These are phyloP conservation scores for Cytidiella melzeri DNA, from an alignment of 768 basidiomycete species.

Conservation along the genomic window DNA sequence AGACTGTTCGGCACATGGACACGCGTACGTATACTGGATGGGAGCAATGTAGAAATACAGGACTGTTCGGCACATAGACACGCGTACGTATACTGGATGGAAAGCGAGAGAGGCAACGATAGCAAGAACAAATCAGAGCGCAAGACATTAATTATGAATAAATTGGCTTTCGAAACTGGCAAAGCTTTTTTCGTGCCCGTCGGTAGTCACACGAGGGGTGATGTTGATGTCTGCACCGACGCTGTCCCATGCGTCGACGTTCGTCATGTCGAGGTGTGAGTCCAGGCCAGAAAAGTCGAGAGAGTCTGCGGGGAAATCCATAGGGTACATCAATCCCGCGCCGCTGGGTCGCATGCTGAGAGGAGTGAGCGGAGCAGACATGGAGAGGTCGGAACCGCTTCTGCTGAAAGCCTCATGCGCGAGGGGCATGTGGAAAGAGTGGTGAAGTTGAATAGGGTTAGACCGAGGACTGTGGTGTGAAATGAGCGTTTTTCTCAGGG, in stretches of 20 bases:
- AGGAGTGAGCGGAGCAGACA: slow-evolving; percentile 15
- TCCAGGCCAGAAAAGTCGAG: slow-evolving; percentile 1
- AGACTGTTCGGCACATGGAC: too few species aligned
- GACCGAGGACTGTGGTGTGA: slow-evolving; percentile 1
- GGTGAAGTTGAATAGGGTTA: slow-evolving; percentile 1
- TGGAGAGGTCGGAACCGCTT: slow-evolving; percentile 7
- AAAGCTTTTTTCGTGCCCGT: not conserved
- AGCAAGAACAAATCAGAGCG: not conserved
- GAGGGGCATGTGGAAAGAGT: slow-evolving; percentile 10
- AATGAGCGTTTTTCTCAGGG: not conserved
- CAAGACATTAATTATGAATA: not conserved
- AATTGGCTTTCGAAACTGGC: not conserved
- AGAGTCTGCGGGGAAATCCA: not conserved
- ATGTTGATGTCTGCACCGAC: not conserved
- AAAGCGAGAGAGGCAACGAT: not conserved
- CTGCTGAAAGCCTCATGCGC: slow-evolving; percentile 5
- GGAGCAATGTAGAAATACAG: too few species aligned
- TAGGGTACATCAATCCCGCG: slow-evolving; percentile 5
- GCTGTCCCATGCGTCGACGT: not conserved
- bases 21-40: too few species aligned
- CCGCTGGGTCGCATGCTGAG: slow-evolving; percentile 3
- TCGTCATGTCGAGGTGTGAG: not conserved
- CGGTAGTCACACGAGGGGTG: not conserved
- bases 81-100: too few species aligned
- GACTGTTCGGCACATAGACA: too few species aligned